Evolutionary conservation across 139 green algal species (phyloP).

Genomic region (Tetradesmus obliquus): DNA sequence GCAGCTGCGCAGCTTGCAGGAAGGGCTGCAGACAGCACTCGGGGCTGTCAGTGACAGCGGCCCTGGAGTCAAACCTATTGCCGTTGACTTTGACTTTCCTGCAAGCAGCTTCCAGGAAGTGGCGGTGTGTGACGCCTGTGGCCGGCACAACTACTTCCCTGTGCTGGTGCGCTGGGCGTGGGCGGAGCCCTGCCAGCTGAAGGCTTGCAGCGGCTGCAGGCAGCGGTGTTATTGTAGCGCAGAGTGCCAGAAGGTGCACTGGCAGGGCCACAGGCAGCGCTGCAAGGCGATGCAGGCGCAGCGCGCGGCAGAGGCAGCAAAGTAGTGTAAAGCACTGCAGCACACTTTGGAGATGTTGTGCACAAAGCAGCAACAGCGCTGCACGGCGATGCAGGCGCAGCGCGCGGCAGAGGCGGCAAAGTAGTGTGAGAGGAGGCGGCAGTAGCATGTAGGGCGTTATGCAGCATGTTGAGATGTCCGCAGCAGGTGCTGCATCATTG

Average conservation of each 20-base stretch:
- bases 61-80: background rate
- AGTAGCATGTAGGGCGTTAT: no score
- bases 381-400: conserved; percentile 1
- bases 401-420: background rate
- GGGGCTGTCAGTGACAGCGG: background rate
- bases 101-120: background rate
- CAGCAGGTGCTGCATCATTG: no score
- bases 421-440: no score
- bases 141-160: conserved; percentile 7
- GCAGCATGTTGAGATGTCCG: no score
- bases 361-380: background rate
- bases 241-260: conserved; percentile 21
- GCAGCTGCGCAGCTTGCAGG: background rate
- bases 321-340: background rate
- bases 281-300: conserved; percentile 3
- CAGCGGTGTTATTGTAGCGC: conserved; percentile 5
- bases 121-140: conserved; percentile 2
- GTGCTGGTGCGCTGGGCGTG: background rate
- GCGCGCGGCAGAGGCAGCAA: background rate
- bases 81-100: conserved; percentile 22
- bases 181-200: background rate
- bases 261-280: conserved; percentile 15
- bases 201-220: background rate
- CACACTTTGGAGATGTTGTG: background rate
- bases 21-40: background rate